Evolutionary conservation across 1,284 basidiomycete species (phyloP).

Genomic region (Xerocomus amazonicus): DNA sequence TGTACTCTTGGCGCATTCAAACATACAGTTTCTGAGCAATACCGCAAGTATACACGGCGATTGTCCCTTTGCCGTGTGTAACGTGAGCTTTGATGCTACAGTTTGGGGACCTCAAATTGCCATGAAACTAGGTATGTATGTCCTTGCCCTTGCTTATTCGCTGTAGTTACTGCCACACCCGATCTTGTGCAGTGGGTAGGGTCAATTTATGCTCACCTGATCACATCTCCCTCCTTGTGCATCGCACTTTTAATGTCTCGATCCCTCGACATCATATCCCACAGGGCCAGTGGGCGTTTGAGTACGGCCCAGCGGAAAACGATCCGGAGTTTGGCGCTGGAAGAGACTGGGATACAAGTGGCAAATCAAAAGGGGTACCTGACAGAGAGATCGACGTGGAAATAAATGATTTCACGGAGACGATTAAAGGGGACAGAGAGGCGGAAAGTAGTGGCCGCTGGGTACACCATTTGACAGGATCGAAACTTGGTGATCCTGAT

Average conservation of each 20-base stretch:
- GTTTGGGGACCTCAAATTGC: constrained; percentile 90
- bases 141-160: not conserved
- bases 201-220: constrained; percentile 92
- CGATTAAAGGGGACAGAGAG: constrained; percentile 29
- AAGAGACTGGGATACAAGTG: constrained; percentile 17
- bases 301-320: constrained; percentile 75
- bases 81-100: constrained; percentile 77
- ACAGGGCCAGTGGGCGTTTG: constrained; percentile 79
- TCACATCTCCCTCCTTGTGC: constrained; percentile 89
- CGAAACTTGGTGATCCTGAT: constrained; percentile 67
- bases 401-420: constrained; percentile 28
- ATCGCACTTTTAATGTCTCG: constrained; percentile 95
- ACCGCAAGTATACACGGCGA: constrained; percentile 77
- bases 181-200: constrained; percentile 60
- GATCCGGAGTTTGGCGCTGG: constrained; percentile 64
- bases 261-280: constrained; percentile 94
- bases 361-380: constrained; percentile 21
- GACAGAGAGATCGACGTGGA: constrained; percentile 17
- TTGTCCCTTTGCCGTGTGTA: constrained; percentile 81
- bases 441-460: constrained; percentile 67
- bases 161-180: not conserved
- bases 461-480: constrained; percentile 72
- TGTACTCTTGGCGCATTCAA: constrained; percentile 85
- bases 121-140: constrained; percentile 71
- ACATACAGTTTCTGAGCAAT: constrained; percentile 65